Conservation (phyloP, 352 stramenopile genomes). For the Phytophthora palmivora region DNA sequence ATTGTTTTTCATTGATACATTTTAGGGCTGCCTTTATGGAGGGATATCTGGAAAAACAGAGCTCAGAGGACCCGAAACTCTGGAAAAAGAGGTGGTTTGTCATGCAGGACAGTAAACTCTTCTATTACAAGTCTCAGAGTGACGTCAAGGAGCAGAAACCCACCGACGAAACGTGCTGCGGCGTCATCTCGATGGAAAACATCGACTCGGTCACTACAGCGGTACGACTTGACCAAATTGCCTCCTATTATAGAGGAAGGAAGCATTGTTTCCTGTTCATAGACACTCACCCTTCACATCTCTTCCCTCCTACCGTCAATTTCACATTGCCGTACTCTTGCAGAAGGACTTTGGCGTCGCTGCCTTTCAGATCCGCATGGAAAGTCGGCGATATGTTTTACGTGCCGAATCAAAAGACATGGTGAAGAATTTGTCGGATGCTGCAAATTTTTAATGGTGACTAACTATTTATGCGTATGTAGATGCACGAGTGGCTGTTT, state of each 20-base stretch:
- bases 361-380: constrained; percentile 85
- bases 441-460: neutral
- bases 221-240: constrained; percentile 45
- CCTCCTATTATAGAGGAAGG: constrained; percentile 16
- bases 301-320: too few relatives aligned
- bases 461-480: constrained; percentile 5
- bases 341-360: constrained; percentile 86
- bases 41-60: constrained; percentile 87
- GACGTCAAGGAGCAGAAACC: constrained; percentile 69
- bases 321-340: constrained; percentile 24
- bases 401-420: constrained; percentile 84
- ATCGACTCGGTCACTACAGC: constrained; percentile 88
- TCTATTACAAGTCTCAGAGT: constrained; percentile 76
- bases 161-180: constrained; percentile 65
- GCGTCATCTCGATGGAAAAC: constrained; percentile 81
- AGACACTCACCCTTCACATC: constrained; percentile 12
- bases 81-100: constrained; percentile 90
- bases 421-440: constrained; percentile 40
- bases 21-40: constrained; percentile 75
- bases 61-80: constrained; percentile 62
- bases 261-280: constrained; percentile 2
- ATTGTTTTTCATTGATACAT: constrained; percentile 3
- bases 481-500: constrained; percentile 92
- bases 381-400: constrained; percentile 80
- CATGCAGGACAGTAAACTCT: constrained; percentile 86